Conservation (phyloP, 306 rosid genomes). For the Luffa aegyptiaca region DNA sequence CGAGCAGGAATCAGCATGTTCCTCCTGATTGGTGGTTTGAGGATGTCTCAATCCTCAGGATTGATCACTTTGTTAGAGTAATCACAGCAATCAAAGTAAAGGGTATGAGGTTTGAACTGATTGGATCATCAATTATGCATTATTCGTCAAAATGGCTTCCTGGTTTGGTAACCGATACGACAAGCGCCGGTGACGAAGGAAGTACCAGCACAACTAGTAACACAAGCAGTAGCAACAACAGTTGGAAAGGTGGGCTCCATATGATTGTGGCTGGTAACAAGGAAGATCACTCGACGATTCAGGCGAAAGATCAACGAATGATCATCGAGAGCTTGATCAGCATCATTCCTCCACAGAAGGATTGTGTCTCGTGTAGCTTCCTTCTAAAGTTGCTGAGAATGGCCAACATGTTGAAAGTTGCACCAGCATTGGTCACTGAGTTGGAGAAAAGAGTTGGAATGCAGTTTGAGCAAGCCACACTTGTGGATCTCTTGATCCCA, state of each 20-base stretch:
- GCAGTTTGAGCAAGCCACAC: slow-evolving; percentile 92
- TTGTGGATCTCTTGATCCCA: slow-evolving; percentile 75
- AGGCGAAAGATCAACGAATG: slow-evolving; percentile 80
- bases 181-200: slow-evolving; percentile 42
- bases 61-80: slow-evolving; percentile 91
- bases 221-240: slow-evolving; percentile 29
- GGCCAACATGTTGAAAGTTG: slow-evolving; percentile 82
- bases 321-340: slow-evolving; percentile 85
- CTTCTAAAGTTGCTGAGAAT: slow-evolving; percentile 80
- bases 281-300: slow-evolving; percentile 44
- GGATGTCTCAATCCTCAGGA: slow-evolving; percentile 79
- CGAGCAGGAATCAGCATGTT: slow-evolving; percentile 64
- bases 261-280: slow-evolving; percentile 58
- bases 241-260: slow-evolving; percentile 79
- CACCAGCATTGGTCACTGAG: slow-evolving; percentile 88
- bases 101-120: slow-evolving; percentile 79
- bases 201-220: slow-evolving; percentile 31
- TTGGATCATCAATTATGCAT: slow-evolving; percentile 77
- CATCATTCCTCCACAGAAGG: slow-evolving; percentile 93
- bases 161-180: slow-evolving; percentile 34
- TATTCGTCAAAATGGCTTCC: slow-evolving; percentile 87
- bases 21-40: slow-evolving; percentile 99
- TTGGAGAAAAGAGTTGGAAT: slow-evolving; percentile 93
- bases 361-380: slow-evolving; percentile 88
- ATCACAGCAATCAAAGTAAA: slow-evolving; percentile 89